phyloP scores from a whole-genome alignment of 1,139 yeast species.

The Protomyces pachydermus region DNA sequence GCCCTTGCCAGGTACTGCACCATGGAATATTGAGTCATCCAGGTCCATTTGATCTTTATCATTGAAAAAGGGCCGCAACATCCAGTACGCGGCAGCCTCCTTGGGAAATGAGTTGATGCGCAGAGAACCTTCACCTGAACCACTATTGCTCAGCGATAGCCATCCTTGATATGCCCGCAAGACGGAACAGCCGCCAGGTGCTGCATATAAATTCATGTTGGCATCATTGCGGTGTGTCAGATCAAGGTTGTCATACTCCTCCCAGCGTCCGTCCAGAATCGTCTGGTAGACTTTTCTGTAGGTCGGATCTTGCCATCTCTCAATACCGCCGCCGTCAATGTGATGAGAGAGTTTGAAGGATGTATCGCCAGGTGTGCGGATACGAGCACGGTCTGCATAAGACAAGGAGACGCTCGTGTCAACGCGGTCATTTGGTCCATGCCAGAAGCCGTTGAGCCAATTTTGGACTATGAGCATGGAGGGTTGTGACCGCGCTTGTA shows the following conservation, averaged over 20 bases:
- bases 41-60: slow-evolving; percentile 31
- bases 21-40: slow-evolving; percentile 37
- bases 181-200: slow-evolving; percentile 41
- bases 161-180: slow-evolving; percentile 50
- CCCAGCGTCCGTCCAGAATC: slow-evolving; percentile 48
- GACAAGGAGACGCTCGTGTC: slow-evolving; percentile 41
- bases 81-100: slow-evolving; percentile 43
- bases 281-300: slow-evolving; percentile 44
- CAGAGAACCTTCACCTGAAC: slow-evolving; percentile 48
- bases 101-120: slow-evolving; percentile 44
- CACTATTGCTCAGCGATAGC: slow-evolving; percentile 44
- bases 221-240: slow-evolving; percentile 43
- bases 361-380: slow-evolving; percentile 45
- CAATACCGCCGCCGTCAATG: slow-evolving; percentile 48
- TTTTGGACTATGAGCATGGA: slow-evolving; percentile 40
- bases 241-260: slow-evolving; percentile 47
- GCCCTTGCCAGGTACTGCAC: slow-evolving; percentile 37
- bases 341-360: slow-evolving; percentile 44
- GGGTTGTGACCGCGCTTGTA: slow-evolving; percentile 46
- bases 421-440: slow-evolving; percentile 40
- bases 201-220: slow-evolving; percentile 41
- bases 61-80: slow-evolving; percentile 47
- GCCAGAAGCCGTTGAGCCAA: slow-evolving; percentile 42
- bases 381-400: slow-evolving; percentile 56
- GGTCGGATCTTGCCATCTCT: slow-evolving; percentile 47